phyloP scores from a whole-genome alignment of 257 asterid species.

The Ehretia macrophylla region DNA sequence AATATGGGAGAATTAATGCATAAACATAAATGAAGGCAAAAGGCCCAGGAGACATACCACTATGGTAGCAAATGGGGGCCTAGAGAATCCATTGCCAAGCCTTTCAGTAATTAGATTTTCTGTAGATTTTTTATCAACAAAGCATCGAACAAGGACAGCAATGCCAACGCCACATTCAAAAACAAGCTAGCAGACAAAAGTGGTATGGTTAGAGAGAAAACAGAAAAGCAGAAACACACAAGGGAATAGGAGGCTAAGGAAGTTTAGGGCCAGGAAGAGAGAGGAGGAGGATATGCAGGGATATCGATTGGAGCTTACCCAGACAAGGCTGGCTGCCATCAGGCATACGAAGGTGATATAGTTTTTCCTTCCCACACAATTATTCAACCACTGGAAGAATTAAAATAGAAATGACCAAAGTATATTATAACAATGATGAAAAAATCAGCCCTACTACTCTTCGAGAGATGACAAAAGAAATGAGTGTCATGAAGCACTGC shows the following conservation, averaged over 20 bases:
- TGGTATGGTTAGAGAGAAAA: slow-evolving; percentile 12
- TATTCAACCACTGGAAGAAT: slow-evolving; percentile 83
- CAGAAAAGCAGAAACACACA: background rate
- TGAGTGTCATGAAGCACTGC: background rate
- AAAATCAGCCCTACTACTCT: slow-evolving; percentile 7
- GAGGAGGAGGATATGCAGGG: slow-evolving; percentile 3
- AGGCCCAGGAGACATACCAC: slow-evolving; percentile 51
- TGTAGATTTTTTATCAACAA: slow-evolving; percentile 58
- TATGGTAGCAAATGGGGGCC: slow-evolving; percentile 88
- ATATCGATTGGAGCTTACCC: slow-evolving; percentile 52
- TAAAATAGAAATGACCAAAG: slow-evolving; percentile 12
- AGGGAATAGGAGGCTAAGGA: slow-evolving; percentile 1
- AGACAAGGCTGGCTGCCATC: slow-evolving; percentile 86
- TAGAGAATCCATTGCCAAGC: slow-evolving; percentile 94
- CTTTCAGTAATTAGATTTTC: slow-evolving; percentile 67
- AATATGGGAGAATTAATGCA: too few relatives aligned
- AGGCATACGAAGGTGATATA: slow-evolving; percentile 74
- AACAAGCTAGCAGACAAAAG: slow-evolving; percentile 60
- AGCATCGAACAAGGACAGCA: slow-evolving; percentile 88
- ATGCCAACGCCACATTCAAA: slow-evolving; percentile 86
- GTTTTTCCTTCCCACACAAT: slow-evolving; percentile 92
- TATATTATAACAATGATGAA: slow-evolving; percentile 9
- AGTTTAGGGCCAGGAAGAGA: background rate
- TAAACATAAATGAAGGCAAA: background rate
- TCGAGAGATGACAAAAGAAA: background rate